phyloP scores from a whole-genome alignment of 1,284 basidiomycete genomes.

The Boletus sp. region DNA sequence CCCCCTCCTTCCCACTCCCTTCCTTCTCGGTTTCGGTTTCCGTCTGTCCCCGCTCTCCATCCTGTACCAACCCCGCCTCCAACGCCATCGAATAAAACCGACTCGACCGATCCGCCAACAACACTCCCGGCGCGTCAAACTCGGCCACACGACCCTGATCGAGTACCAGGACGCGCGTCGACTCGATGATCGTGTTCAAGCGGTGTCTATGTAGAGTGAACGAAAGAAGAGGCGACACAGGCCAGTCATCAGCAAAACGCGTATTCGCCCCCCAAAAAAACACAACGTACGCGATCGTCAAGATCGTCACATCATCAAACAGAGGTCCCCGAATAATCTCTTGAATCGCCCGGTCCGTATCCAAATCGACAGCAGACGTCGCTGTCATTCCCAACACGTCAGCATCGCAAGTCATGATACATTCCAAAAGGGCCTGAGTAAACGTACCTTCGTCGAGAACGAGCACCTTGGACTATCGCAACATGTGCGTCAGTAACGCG shows the following conservation, averaged over 20 bases:
- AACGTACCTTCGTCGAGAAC: conserved; percentile 82
- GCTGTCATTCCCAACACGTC: conserved; percentile 38
- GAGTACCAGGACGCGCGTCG: conserved; percentile 82
- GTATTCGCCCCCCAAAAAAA: too few relatives aligned
- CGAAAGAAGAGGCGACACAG: too few relatives aligned
- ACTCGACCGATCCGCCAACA: conserved; percentile 26
- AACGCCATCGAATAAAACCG: conserved; percentile 31
- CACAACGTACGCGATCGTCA: conserved; percentile 72
- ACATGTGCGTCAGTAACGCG: not conserved
- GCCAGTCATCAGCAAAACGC: not conserved
- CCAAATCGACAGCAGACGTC: conserved; percentile 83
- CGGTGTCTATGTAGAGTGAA: conserved; percentile 59
- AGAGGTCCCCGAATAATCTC: conserved; percentile 73
- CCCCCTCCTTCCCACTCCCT: too few relatives aligned
- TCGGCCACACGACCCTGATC: conserved; percentile 60
- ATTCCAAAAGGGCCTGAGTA: too few relatives aligned
- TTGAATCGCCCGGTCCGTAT: conserved; percentile 87
- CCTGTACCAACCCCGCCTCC: conserved; percentile 29
- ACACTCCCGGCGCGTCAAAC: conserved; percentile 25
- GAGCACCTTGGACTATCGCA: conserved; percentile 69
- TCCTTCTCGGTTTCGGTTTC: too few relatives aligned
- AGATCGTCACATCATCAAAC: conserved; percentile 72
- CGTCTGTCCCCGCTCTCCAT: not conserved
- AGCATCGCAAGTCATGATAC: not conserved
- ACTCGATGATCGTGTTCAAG: conserved; percentile 89